These are phyloP conservation scores for Teunomyces atbi DNA, from an alignment of 805 yeast species.

Conservation along the genomic window DNA sequence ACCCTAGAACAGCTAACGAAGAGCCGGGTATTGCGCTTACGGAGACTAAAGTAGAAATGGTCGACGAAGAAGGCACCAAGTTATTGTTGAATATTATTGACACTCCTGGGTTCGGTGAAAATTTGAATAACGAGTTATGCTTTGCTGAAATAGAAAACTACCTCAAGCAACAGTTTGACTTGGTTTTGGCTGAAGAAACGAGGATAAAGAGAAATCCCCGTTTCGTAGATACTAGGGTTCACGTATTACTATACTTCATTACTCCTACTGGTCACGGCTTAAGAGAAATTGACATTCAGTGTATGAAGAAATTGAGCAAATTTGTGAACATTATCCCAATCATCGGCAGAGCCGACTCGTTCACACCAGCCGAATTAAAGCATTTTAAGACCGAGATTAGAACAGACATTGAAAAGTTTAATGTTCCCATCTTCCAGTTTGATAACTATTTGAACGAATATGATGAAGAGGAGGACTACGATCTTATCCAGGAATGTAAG, in stretches of 20 bases:
- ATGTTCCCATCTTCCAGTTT: constrained; percentile 77
- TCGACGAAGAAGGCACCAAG: constrained; percentile 58
- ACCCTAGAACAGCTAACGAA: constrained; percentile 55
- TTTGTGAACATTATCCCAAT: constrained; percentile 84
- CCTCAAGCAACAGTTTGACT: constrained; percentile 74
- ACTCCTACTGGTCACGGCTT: constrained; percentile 80
- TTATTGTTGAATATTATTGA: constrained; percentile 60
- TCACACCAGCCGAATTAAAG: constrained; percentile 64
- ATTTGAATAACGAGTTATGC: constrained; percentile 66
- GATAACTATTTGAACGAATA: constrained; percentile 45
- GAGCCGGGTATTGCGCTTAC: constrained; percentile 80
- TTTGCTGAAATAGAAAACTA: constrained; percentile 63
- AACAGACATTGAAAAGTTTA: constrained; percentile 62
- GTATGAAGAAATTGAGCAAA: constrained; percentile 66
- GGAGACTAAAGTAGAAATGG: constrained; percentile 57
- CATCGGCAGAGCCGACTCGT: constrained; percentile 74
- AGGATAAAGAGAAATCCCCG: constrained; percentile 83
- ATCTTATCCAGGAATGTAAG: constrained; percentile 67
- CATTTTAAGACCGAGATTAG: constrained; percentile 59
- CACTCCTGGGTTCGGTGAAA: constrained; percentile 79
- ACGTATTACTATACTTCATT: constrained; percentile 74
- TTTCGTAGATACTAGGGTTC: constrained; percentile 75
- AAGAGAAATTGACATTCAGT: constrained; percentile 68
- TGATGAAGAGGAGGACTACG: constrained; percentile 76
- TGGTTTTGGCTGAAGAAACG: constrained; percentile 81